Evolutionary conservation across 2,329 filamentous ascomycete genomes (phyloP).

Genomic region (Plenodomus tracheiphilus): DNA sequence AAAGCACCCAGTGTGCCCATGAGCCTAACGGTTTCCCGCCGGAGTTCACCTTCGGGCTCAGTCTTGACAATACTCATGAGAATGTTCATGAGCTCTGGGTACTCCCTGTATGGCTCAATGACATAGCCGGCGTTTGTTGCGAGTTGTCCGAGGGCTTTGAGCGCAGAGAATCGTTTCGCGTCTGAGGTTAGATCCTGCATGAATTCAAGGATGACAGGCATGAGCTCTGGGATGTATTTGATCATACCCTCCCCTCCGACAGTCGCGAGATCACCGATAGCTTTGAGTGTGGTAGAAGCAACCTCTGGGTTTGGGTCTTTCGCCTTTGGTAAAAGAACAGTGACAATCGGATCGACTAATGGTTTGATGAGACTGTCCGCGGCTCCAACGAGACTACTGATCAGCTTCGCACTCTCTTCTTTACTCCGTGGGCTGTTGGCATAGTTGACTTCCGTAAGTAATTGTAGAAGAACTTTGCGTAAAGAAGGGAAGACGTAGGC

Average conservation of each 20-base stretch:
- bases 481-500: constrained; percentile 97
- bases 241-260: constrained; percentile 95
- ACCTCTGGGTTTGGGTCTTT: constrained; percentile 83
- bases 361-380: constrained; percentile 92
- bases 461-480: constrained; percentile 91
- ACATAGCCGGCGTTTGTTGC: constrained; percentile 98
- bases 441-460: constrained; percentile 94
- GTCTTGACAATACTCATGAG: constrained; percentile 92
- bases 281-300: constrained; percentile 90
- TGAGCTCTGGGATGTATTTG: constrained; percentile 85
- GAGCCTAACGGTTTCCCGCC: constrained; percentile 93
- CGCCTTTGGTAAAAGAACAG: constrained; percentile 90
- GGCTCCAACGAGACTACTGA: constrained; percentile 90
- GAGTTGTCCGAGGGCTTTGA: constrained; percentile 87
- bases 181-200: constrained; percentile 92
- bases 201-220: constrained; percentile 93
- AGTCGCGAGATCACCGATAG: constrained; percentile 89
- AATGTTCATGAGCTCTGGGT: constrained; percentile 89
- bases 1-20: constrained; percentile 94
- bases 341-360: constrained; percentile 95
- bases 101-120: constrained; percentile 92
- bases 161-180: constrained; percentile 84
- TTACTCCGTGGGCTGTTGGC: constrained; percentile 93
- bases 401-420: constrained; percentile 91
- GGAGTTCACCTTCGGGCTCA: constrained; percentile 81